Evolutionary conservation across 768 basidiomycete species (phyloP).

Genomic region (Russula foetens): DNA sequence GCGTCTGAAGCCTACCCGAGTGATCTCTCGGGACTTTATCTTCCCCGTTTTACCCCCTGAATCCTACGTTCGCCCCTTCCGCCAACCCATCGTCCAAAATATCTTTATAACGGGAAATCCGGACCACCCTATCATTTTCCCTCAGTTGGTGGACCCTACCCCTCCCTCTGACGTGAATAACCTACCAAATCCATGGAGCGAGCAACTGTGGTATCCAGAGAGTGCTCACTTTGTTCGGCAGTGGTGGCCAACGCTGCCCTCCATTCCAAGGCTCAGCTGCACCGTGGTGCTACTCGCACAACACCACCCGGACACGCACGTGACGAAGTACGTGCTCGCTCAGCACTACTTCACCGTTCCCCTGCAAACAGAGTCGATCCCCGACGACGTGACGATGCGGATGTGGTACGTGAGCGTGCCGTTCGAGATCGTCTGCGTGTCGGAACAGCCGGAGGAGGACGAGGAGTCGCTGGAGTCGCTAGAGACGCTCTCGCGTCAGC

Average conservation of each 20-base stretch:
- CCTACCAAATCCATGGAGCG: constrained; percentile 51
- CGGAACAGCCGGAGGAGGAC: constrained; percentile 35
- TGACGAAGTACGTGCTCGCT: constrained; percentile 55
- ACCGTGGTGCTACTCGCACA: constrained; percentile 61
- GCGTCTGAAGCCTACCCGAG: constrained; percentile 19
- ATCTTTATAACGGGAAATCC: neutral
- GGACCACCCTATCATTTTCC: neutral
- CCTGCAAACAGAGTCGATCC: constrained; percentile 28
- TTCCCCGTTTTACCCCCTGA: constrained; percentile 18
- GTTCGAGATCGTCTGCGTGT: constrained; percentile 63
- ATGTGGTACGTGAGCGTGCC: constrained; percentile 65
- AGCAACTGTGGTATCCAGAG: constrained; percentile 64
- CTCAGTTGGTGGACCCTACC: neutral
- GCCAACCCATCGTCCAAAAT: constrained; percentile 9
- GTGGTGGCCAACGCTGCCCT: constrained; percentile 67
- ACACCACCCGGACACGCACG: constrained; percentile 52
- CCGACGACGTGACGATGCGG: constrained; percentile 51
- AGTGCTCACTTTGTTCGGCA: constrained; percentile 72
- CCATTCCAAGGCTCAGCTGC: constrained; percentile 59
- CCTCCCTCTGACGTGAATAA: neutral
- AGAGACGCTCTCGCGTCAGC: constrained; percentile 34
- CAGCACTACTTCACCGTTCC: constrained; percentile 75
- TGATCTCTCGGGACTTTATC: constrained; percentile 22
- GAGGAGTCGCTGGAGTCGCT: constrained; percentile 37
- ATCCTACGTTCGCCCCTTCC: constrained; percentile 14